These are phyloP conservation scores for Mortierella antarctica DNA, from an alignment of 192 early-diverging fungal genomes.

Conservation along the genomic window DNA sequence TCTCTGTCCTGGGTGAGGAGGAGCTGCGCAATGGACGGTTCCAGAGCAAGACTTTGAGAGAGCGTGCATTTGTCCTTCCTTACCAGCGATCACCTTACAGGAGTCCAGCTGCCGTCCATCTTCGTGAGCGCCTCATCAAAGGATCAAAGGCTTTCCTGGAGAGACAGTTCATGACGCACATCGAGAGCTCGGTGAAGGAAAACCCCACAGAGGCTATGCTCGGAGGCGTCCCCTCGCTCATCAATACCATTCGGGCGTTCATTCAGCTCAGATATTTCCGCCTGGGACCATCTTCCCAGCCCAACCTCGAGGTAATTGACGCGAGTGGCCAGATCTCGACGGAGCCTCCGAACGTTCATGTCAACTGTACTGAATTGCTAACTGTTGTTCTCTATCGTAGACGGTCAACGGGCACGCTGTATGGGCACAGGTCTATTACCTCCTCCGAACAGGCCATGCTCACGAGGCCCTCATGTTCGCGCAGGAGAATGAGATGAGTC, in stretches of 20 bases:
- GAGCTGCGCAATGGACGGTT: constrained; percentile 47
- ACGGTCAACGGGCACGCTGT: constrained; percentile 69
- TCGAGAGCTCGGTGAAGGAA: constrained; percentile 62
- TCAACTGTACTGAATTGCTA: not conserved
- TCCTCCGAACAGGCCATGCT: constrained; percentile 80
- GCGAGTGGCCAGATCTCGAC: not conserved
- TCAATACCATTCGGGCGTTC: constrained; percentile 75
- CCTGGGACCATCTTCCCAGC: constrained; percentile 59
- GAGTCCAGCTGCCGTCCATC: constrained; percentile 21
- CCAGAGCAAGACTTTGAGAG: constrained; percentile 50
- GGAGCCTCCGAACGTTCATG: not conserved
- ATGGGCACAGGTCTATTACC: constrained; percentile 89
- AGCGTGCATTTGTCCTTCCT: constrained; percentile 52
- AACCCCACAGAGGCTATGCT: constrained; percentile 74
- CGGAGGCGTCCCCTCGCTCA: constrained; percentile 85
- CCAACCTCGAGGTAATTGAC: constrained; percentile 50
- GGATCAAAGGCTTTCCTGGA: constrained; percentile 66
- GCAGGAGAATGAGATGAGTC: constrained; percentile 61
- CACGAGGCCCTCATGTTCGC: constrained; percentile 78
- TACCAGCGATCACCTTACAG: constrained; percentile 46
- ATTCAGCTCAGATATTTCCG: constrained; percentile 76
- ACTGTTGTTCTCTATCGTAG: constrained; percentile 13
- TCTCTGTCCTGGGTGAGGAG: constrained; percentile 55
- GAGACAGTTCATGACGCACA: constrained; percentile 58
- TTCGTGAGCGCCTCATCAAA: constrained; percentile 49